Evolutionary conservation across 169 alveolate species (phyloP), one percentile per base, ranked within the genome.

Genomic region (Plasmodium relictum): DNA sequence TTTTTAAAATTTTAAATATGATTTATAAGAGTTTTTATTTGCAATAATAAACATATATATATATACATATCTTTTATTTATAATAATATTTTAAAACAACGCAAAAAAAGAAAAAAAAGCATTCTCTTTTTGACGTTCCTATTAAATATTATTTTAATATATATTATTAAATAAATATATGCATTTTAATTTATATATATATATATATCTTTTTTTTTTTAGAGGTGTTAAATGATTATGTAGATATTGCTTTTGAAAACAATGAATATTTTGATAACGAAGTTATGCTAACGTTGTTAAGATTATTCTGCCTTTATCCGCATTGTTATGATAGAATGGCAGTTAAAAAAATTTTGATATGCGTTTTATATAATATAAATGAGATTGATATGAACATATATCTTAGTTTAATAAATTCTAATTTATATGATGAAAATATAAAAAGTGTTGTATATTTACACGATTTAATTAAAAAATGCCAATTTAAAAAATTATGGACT

Each of bases 211-310:
- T 14, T 41, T 20, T 26, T 48, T 45, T 65, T 45, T 8, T 65
- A 83, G 91, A 83, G 56, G 71, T 58, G 5, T 56, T 83, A 24
- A 83, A 85, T 16, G 91, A 83, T 39, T 83, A 83, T 24, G 91
- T 83, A 0, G 85, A 83, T 52, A 24, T 83, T n/a, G 91, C 85
- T 12, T 69, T 83, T 44, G 91, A 58, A 66, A 83, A 83, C 48
- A 83, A 83, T 18, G 91, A 83, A 22, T 69, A 83, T 62, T 83
- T 68, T 16, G 91, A 83, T 44, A 83, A 83, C 26, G 91, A 83
- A 54, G 91, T 83, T 22, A 83, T 83, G 91, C 73, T 83, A 20
- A 70, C 86, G 10, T 48, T 83, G 42, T 31, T 83, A 56, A 83
- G 91, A 45, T 52, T 83, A n/a, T 83, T 83, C 59, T 83, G 91